Evolutionary conservation across 345 rosid species (phyloP).

Genomic region (Arabidopsis thaliana): TAIR10.1 NC_003070.9:30408001-30408500

Average conservation of each 20-base stretch:
- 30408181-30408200: constrained; percentile 86
- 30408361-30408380: constrained; percentile 86
- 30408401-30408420: constrained; percentile 93
- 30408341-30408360: constrained; percentile 82
- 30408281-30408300: constrained; percentile 96
- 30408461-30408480: constrained; percentile 83
- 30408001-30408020: constrained; percentile 92
- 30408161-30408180: constrained; percentile 93
- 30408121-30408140: background rate
- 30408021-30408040: constrained; percentile 92
- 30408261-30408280: constrained; percentile 90
- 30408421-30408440: constrained; percentile 96
- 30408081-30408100: background rate
- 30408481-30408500: constrained; percentile 92
- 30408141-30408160: constrained; percentile 76
- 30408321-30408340: constrained; percentile 87
- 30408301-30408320: constrained; percentile 92
- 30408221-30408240: constrained; percentile 85
- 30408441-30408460: constrained; percentile 82
- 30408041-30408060: constrained; percentile 64
- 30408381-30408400: constrained; percentile 88
- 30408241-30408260: constrained; percentile 89
- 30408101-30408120: constrained; percentile 4
- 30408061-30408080: background rate
- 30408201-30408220: constrained; percentile 84